Evolutionary conservation across 106 monocot genomes (phyloP).

Genomic region (Dioscorea dumetorum): DNA sequence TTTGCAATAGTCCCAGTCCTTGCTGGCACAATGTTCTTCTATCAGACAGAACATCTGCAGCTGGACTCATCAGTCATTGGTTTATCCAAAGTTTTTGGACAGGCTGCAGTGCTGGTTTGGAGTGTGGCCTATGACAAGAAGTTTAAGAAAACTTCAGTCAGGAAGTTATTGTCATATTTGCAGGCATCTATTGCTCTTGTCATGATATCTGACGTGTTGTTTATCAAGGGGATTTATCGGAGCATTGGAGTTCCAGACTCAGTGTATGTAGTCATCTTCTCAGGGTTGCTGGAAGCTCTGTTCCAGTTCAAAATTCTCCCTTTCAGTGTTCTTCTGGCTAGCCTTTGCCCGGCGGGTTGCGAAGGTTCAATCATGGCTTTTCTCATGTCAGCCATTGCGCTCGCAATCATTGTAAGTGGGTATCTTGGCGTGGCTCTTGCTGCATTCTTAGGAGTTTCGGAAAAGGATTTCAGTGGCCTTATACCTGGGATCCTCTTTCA

Average conservation of each 20-base stretch:
- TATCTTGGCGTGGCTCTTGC: conserved; percentile 72
- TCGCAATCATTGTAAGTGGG: conserved; percentile 53
- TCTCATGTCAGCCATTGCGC: conserved; percentile 56
- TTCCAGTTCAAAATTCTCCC: conserved; percentile 61
- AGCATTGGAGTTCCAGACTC: conserved; percentile 48
- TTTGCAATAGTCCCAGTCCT: conserved; percentile 57
- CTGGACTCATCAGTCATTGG: conserved; percentile 69
- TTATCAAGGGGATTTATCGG: conserved; percentile 50
- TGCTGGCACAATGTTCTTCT: conserved; percentile 78
- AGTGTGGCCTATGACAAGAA: conserved; percentile 42
- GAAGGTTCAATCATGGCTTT: conserved; percentile 87
- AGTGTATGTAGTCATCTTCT: conserved; percentile 53
- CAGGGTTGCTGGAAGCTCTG: conserved; percentile 54
- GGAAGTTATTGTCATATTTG: conserved; percentile 38
- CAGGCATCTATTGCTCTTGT: conserved; percentile 39
- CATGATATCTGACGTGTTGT: conserved; percentile 58
- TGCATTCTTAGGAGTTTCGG: conserved; percentile 26
- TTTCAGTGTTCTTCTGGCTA: conserved; percentile 54
- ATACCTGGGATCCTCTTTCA: conserved; percentile 33
- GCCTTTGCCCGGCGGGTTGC: conserved; percentile 64
- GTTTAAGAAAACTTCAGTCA: conserved; percentile 28
- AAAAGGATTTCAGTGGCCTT: conserved; percentile 42
- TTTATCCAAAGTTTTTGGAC: conserved; percentile 70
- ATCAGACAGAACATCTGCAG: conserved; percentile 66
- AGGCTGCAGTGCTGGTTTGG: conserved; percentile 47